Evolutionary conservation across 2,329 filamentous ascomycete genomes (phyloP), one percentile per base, ranked within the genome.

Genomic region (Xylariaceae sp.): DNA sequence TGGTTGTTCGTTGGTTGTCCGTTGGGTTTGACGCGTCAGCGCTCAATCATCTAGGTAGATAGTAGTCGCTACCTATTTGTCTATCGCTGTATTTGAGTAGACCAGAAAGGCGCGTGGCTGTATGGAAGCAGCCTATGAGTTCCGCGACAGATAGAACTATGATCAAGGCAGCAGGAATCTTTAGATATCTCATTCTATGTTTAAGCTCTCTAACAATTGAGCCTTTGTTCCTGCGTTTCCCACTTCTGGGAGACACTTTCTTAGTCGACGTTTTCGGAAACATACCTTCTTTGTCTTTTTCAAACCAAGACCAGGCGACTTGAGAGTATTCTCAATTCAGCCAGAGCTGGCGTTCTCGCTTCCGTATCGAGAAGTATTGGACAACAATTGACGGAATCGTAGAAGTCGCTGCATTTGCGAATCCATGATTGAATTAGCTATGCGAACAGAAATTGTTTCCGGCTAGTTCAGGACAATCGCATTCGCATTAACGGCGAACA

Each of bases 181-280:
- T 7, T 16, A 13, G 22, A 48, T 13, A 40, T 15, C 21, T 41
- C 21, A 10, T 48, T 54, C 56, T 51, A 49, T 44, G 54, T 30
- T 19, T 21, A 29, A 48, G 26, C 32, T 32, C 50, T 46, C 40
- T n/a, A 22, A 3, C 2, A 44, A 5, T 29, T 37, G n/a, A 55
- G 10, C 12, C 57, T 59, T 59, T 59, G 54, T 59, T 51, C 51
- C 53, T 15, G n/a, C 30, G 13, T 43, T 34, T 44, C 43, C 47
- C n/a, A n/a, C 50, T 57, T 53, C 36, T 34, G 47, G 26, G 18
- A 37, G 18, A 21, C 3, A 18, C 16, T 19, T 44, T 39, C 26
- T 36, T 21, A 8, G n/a, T 45, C 5, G 53, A 56, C 55, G 55
- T 47, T 56, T 58, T 36, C 51, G 53, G 57, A 47, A 51, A 32